phyloP scores from a whole-genome alignment of 108 stramenopile species.

The Skeletonema potamos region DNA sequence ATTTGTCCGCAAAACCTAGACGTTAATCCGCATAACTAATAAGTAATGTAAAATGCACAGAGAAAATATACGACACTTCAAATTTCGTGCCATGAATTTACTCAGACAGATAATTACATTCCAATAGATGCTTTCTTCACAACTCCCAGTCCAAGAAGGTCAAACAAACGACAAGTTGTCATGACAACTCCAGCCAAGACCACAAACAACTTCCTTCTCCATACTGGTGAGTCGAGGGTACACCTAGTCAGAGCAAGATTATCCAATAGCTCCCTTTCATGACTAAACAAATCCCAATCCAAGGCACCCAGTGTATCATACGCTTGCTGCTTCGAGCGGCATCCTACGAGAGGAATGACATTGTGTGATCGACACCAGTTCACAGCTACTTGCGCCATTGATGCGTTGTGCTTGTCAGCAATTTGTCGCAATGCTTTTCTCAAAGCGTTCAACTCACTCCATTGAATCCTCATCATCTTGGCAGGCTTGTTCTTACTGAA shows the following conservation, averaged over 20 bases:
- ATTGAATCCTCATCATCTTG: constrained; percentile 64
- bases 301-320: constrained; percentile 54
- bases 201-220: constrained; percentile 56
- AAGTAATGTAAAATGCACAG: no score
- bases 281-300: constrained; percentile 43
- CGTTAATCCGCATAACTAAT: no score
- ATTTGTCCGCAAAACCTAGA: no score
- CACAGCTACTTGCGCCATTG: constrained; percentile 79
- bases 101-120: neutral
- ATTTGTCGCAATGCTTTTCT: constrained; percentile 45
- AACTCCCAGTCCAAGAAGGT: constrained; percentile 30
- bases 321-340: constrained; percentile 55
- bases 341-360: constrained; percentile 71
- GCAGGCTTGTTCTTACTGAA: constrained; percentile 55
- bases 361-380: constrained; percentile 71
- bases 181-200: constrained; percentile 50
- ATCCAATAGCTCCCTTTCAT: constrained; percentile 58
- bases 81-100: neutral
- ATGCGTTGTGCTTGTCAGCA: constrained; percentile 37
- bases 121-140: neutral
- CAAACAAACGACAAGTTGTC: constrained; percentile 19
- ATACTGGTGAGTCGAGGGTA: constrained; percentile 51
- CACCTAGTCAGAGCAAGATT: constrained; percentile 44
- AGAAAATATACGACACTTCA: no score
- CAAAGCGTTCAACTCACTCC: constrained; percentile 47